Percentiles rank a stretch among this genome's conserved stretches.
phyloP scores from a whole-genome alignment of 2,329 filamentous ascomycete species.

The Penicillium decumbens region DNA sequence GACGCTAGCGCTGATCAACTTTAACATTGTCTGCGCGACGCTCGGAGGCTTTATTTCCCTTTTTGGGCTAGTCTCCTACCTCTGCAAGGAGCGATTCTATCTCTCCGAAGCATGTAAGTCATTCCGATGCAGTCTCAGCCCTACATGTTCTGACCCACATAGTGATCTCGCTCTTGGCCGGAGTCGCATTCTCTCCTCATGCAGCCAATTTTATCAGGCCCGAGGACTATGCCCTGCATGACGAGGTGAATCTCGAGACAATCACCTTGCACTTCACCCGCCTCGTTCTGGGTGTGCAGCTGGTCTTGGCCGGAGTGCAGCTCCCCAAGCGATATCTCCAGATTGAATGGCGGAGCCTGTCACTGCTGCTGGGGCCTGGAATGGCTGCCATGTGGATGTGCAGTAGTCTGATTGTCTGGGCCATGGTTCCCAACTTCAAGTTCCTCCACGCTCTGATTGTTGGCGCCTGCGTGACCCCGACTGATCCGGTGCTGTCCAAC shows the following conservation, averaged over 20 bases:
- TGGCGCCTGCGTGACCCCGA: constrained; percentile 84
- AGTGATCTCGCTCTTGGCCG: constrained; percentile 81
- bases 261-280: constrained; percentile 81
- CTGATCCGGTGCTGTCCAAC: constrained; percentile 81
- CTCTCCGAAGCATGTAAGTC: constrained; percentile 79
- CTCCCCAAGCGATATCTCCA: constrained; percentile 76
- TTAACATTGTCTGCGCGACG: constrained; percentile 77
- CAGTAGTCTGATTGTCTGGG: constrained; percentile 76
- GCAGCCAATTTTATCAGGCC: constrained; percentile 72
- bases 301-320: constrained; percentile 83
- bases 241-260: constrained; percentile 56
- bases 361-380: constrained; percentile 71
- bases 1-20: constrained; percentile 63
- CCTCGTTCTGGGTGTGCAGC: constrained; percentile 82
- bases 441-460: constrained; percentile 76
- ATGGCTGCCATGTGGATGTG: constrained; percentile 84
- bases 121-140: not conserved
- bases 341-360: constrained; percentile 71
- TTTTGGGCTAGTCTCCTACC: constrained; percentile 86
- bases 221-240: constrained; percentile 64
- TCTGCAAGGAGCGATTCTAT: constrained; percentile 85
- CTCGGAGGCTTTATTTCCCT: constrained; percentile 82
- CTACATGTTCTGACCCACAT: not conserved
- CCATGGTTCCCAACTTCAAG: constrained; percentile 62
- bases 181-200: constrained; percentile 71